A percentile compares a stretch with the other conserved stretches of the same genome.
Conservation (phyloP, 108 stramenopile species). For the Nitzschia palea region DNA sequence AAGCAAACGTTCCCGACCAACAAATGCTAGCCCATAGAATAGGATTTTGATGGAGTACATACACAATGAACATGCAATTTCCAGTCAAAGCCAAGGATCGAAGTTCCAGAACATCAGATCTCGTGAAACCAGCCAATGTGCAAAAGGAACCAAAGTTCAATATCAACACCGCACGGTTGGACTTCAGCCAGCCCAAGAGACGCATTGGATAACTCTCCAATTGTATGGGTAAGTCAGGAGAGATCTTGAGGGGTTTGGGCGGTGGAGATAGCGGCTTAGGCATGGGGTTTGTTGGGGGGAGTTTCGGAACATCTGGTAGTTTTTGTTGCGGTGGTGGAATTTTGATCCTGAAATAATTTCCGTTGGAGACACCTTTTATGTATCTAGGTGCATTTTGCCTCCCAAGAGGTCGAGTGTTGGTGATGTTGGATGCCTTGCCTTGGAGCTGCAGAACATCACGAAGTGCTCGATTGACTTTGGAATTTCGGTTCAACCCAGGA, state of each 20-base stretch:
- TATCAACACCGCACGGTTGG: slow-evolving; percentile 58
- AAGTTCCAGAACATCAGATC: slow-evolving; percentile 85
- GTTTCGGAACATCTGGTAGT: slow-evolving; percentile 23
- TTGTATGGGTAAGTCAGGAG: not conserved
- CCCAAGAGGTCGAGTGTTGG: not conserved
- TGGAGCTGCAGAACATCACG: slow-evolving; percentile 20
- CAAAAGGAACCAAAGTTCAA: slow-evolving; percentile 74
- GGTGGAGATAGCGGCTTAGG: slow-evolving; percentile 27
- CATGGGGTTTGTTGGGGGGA: slow-evolving; percentile 9
- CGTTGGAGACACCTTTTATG: slow-evolving; percentile 35
- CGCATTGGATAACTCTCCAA: slow-evolving; percentile 1
- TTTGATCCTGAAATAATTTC: slow-evolving; percentile 39
- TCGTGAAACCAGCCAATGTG: slow-evolving; percentile 68
- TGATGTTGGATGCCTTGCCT: not conserved
- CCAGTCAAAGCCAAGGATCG: slow-evolving; percentile 62
- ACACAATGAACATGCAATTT: slow-evolving; percentile 44
- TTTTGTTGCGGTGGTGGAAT: slow-evolving; percentile 20
- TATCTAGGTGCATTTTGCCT: slow-evolving; percentile 19
- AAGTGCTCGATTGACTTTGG: slow-evolving; percentile 14
- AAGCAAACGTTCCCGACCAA: slow-evolving; percentile 67
- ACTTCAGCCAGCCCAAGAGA: slow-evolving; percentile 38
- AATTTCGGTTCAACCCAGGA: not conserved
- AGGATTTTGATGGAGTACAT: slow-evolving; percentile 38
- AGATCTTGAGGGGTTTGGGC: not conserved
- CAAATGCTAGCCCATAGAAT: slow-evolving; percentile 37